Evolutionary conservation across 345 rosid genomes (phyloP), one percentile per base, ranked within the genome.

Genomic region (Ailanthus altissimus): DNA sequence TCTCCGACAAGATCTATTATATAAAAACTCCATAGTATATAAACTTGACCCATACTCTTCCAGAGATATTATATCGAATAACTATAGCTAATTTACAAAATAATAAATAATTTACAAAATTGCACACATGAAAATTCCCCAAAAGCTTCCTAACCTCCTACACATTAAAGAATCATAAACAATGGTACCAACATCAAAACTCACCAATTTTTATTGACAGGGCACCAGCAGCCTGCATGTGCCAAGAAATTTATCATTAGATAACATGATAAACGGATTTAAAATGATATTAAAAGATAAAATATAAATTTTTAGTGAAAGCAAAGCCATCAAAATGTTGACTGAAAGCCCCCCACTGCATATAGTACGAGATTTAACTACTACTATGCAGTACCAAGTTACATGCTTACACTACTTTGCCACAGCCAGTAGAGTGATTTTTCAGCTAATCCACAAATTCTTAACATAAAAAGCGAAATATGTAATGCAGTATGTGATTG

Each of bases 181-280:
- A 50, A 70, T 45, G 46, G 73, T 72, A 43, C 58, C 20, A 65
- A 54, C 58, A 79, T 13, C 36, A 59, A 83, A 32, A 83, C 98
- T 93, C 76, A 96, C 99, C 99, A 72, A 92, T 94, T 85, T 91
- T 90, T 73, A 96, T 89, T 25, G 97, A 92, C 85, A 97, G 79
- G 70, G 98, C 96, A 60, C 97, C 98, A 51, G 99, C 97, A 6
- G 99, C 98, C 99, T 97, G 93, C 69, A 82, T 40, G 73, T 62
- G 56, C 62, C 70, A 50, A 47, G 3, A 12, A 64, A 60, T n/a
- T 7, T 8, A 11, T 10, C 38, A 61, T 60, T 54, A 67, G 63
- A 68, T 36, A 50, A 32, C 32, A 15, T 3, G 20, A 60, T 18
- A 40, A 12, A 40, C 36, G 14, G 10, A 49, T 46, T 47, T 45